Conservation (phyloP, 2,329 filamentous ascomycete species). For the Fusarium clavum region DNA sequence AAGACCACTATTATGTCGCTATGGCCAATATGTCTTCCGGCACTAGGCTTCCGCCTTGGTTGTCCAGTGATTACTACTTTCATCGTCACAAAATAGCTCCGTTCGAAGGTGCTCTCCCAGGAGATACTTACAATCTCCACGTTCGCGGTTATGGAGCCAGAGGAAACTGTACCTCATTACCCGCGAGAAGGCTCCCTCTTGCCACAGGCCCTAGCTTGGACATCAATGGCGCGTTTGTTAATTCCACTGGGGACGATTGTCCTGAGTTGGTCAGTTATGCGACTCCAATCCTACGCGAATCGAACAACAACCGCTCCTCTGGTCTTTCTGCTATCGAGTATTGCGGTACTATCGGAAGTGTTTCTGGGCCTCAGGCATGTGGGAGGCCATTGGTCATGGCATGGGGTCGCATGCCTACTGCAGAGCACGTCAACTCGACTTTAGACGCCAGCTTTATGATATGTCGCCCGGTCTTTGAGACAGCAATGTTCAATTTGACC, state of each 20-base stretch:
- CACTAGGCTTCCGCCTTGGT: slow-evolving; percentile 63
- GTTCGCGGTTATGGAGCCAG: slow-evolving; percentile 44
- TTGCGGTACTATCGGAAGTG: neutral
- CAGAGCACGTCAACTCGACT: slow-evolving; percentile 11
- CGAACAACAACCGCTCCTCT: neutral
- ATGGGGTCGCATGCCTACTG: slow-evolving; percentile 38
- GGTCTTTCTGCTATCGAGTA: slow-evolving; percentile 17
- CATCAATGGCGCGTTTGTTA: neutral
- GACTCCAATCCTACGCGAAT: no score
- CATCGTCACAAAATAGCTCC: slow-evolving; percentile 53
- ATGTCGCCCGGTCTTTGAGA: slow-evolving; percentile 48
- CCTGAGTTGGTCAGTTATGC: no score
- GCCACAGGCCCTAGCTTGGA: no score
- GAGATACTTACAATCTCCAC: neutral
- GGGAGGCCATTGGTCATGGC: slow-evolving; percentile 29
- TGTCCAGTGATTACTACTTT: slow-evolving; percentile 58
- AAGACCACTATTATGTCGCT: slow-evolving; percentile 49
- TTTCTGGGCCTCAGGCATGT: slow-evolving; percentile 6
- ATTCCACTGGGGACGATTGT: no score
- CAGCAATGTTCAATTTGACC: slow-evolving; percentile 51
- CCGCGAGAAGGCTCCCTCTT: neutral
- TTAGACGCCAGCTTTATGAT: slow-evolving; percentile 37
- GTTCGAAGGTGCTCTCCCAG: no score
- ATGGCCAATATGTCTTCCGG: slow-evolving; percentile 59
- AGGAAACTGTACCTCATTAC: slow-evolving; percentile 37